A percentile compares a stretch with the other conserved stretches of the same genome.
Evolutionary conservation across 2,329 filamentous ascomycete species (phyloP).

Genomic region (Arthrobotrys sphaeroides): DNA sequence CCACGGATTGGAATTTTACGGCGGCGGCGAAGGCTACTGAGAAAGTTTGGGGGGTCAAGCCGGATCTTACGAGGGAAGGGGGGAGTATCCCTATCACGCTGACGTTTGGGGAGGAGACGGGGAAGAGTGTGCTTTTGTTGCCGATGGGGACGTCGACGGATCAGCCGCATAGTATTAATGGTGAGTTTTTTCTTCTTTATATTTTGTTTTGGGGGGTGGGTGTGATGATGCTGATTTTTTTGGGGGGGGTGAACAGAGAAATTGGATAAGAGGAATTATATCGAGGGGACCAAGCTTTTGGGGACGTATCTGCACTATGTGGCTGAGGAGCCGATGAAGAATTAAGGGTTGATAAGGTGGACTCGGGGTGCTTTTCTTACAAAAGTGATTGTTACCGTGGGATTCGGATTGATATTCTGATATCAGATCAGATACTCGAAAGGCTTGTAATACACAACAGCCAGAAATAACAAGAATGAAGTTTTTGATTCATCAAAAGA

Average conservation of each 20-base stretch:
- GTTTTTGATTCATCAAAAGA: no score
- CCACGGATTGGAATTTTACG: conserved; percentile 98
- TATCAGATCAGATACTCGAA: no score
- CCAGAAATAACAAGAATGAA: no score
- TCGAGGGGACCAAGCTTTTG: conserved; percentile 94
- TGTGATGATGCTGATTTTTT: conserved; percentile 1
- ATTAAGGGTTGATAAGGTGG: no score
- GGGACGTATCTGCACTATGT: conserved; percentile 97
- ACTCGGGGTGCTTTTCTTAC: no score
- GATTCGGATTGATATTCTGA: no score
- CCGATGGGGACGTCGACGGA: conserved; percentile 98
- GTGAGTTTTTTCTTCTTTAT: conserved; percentile 70
- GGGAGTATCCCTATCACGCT: conserved; percentile 96
- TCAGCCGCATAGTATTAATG: conserved; percentile 96
- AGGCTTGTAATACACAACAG: no score
- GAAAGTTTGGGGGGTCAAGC: conserved; percentile 90
- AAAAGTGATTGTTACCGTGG: no score
- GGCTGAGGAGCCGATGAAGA: conserved; percentile 90
- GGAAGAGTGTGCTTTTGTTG: conserved; percentile 94
- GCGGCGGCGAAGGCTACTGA: conserved; percentile 96
- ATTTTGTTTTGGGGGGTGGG: neutral
- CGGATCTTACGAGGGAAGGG: conserved; percentile 95
- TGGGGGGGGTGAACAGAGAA: conserved; percentile 54
- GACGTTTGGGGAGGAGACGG: conserved; percentile 95
- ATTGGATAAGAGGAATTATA: conserved; percentile 94